phyloP scores from a whole-genome alignment of 2,329 filamentous ascomycete species.

The Hypoxylon sp. region DNA sequence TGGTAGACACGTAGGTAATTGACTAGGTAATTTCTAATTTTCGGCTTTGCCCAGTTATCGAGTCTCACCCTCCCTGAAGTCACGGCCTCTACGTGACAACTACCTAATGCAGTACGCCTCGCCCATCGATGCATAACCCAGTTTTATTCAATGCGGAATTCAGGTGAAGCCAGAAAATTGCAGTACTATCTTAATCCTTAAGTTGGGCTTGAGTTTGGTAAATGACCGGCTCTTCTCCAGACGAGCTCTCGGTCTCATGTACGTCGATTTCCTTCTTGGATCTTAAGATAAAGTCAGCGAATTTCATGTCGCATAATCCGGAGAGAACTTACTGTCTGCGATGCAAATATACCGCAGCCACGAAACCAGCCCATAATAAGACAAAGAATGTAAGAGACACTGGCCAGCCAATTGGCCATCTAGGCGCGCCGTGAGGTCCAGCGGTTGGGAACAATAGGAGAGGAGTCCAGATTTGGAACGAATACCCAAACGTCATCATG shows the following conservation, averaged over 20 bases:
- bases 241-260: conserved; percentile 14
- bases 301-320: neutral
- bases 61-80: too few species aligned
- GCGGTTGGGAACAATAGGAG: conserved; percentile 54
- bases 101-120: too few species aligned
- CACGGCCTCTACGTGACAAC: too few species aligned
- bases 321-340: conserved; percentile 36
- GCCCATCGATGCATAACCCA: too few species aligned
- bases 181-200: conserved; percentile 24
- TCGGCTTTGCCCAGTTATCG: too few species aligned
- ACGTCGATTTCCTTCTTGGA: neutral
- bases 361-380: conserved; percentile 54
- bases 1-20: too few species aligned
- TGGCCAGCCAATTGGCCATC: conserved; percentile 59
- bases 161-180: too few species aligned
- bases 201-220: conserved; percentile 20
- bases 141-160: too few species aligned
- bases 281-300: conserved; percentile 10
- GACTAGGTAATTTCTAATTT: too few species aligned
- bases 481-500: conserved; percentile 58
- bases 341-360: conserved; percentile 50
- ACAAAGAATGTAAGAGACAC: conserved; percentile 56
- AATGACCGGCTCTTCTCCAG: conserved; percentile 26
- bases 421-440: conserved; percentile 52
- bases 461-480: conserved; percentile 56